phyloP scores from a whole-genome alignment of 768 basidiomycete species.

The Candolleomyces eurysporus region DNA sequence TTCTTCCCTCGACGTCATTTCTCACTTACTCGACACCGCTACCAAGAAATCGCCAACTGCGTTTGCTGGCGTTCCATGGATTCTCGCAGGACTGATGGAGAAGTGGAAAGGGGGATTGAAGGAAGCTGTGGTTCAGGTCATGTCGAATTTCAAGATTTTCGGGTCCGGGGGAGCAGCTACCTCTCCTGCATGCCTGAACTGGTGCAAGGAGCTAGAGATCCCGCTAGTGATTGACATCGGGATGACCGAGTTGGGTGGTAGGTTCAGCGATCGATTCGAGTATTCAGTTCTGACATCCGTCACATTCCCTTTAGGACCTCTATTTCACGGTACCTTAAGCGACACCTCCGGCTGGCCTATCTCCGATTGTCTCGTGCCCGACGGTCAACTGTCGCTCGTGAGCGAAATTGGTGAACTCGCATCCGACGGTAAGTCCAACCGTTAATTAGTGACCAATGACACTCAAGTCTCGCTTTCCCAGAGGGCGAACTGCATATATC shows the following conservation, averaged over 20 bases:
- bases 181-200: slow-evolving; percentile 24
- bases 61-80: slow-evolving; percentile 32
- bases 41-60: slow-evolving; percentile 17
- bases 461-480: slow-evolving; percentile 5
- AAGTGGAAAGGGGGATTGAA: slow-evolving; percentile 19
- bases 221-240: slow-evolving; percentile 31
- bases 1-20: slow-evolving; percentile 22
- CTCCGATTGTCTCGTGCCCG: slow-evolving; percentile 21
- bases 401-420: slow-evolving; percentile 19
- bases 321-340: slow-evolving; percentile 25
- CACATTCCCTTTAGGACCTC: slow-evolving; percentile 16
- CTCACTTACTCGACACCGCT: slow-evolving; percentile 23
- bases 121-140: slow-evolving; percentile 14
- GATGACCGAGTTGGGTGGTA: slow-evolving; percentile 36
- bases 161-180: slow-evolving; percentile 29
- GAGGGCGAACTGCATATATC: slow-evolving; percentile 32
- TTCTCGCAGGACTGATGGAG: slow-evolving; percentile 28
- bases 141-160: slow-evolving; percentile 24
- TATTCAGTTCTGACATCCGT: neutral
- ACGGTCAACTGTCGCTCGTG: slow-evolving; percentile 22
- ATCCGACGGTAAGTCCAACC: slow-evolving; percentile 15
- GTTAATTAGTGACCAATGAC: neutral
- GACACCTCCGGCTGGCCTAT: slow-evolving; percentile 21
- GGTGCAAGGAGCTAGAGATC: slow-evolving; percentile 24
- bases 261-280: neutral